phyloP scores from a whole-genome alignment of 805 yeast genomes.

The Metschnikowia sp. region DNA sequence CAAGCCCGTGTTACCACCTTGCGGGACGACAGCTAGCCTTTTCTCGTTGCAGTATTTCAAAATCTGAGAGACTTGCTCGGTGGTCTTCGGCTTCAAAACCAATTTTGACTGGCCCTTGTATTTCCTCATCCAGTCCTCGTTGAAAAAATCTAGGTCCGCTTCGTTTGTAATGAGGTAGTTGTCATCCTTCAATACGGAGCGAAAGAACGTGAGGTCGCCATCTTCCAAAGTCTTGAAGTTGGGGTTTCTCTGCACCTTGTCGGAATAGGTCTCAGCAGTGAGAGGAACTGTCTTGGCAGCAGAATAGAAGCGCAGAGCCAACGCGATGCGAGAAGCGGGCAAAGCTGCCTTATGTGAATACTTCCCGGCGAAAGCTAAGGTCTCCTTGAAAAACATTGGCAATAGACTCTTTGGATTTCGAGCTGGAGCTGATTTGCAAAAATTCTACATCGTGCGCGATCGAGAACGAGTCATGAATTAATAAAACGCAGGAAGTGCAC shows the following conservation, averaged over 20 bases:
- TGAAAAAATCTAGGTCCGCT: conserved; percentile 66
- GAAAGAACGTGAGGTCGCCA: conserved; percentile 60
- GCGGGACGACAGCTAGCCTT: conserved; percentile 85
- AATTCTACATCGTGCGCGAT: conserved; percentile 4
- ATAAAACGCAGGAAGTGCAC: conserved; percentile 3
- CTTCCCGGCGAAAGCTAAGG: conserved; percentile 3
- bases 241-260: conserved; percentile 48
- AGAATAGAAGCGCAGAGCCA: conserved; percentile 20
- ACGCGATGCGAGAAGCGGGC: neutral
- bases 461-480: conserved; percentile 7
- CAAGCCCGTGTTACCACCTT: conserved; percentile 95
- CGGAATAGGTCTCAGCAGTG: conserved; percentile 69
- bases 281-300: conserved; percentile 40
- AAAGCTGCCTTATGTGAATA: neutral
- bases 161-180: conserved; percentile 50
- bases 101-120: conserved; percentile 83
- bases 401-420: neutral
- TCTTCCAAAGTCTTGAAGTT: conserved; percentile 50
- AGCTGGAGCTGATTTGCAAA: neutral
- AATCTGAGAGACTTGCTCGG: conserved; percentile 73
- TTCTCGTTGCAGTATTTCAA: conserved; percentile 76
- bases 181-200: conserved; percentile 49
- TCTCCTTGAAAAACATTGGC: neutral
- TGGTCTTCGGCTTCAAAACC: conserved; percentile 77
- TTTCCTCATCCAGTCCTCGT: conserved; percentile 94